Evolutionary conservation across 306 rosid species (phyloP).

Genomic region (Comarum palustre): DNA sequence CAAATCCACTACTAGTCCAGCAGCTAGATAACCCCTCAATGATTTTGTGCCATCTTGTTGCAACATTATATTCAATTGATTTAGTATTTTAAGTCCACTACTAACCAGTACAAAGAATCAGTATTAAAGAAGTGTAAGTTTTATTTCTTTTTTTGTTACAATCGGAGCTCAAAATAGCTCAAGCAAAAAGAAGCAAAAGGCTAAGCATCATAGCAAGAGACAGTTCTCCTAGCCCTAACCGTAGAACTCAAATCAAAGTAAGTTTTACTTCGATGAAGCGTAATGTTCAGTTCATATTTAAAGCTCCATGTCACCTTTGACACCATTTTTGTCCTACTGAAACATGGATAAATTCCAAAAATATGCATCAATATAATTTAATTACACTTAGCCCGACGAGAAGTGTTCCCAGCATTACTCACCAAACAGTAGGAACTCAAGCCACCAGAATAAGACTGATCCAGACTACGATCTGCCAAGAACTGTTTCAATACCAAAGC

Average conservation of each 20-base stretch:
- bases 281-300: background rate
- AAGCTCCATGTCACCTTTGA: conserved; percentile 4
- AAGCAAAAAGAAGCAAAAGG: too few species aligned
- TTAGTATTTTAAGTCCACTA: background rate
- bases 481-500: conserved; percentile 88
- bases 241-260: too few species aligned
- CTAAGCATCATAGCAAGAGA: too few species aligned
- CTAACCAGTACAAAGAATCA: background rate
- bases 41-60: background rate
- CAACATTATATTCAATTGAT: background rate
- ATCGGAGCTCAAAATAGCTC: too few species aligned
- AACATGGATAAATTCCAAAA: background rate
- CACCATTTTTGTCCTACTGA: background rate
- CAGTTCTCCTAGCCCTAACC: too few species aligned
- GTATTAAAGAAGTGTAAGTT: background rate
- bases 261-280: background rate
- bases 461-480: conserved; percentile 95
- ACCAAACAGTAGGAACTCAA: conserved; percentile 98
- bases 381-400: background rate
- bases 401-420: conserved; percentile 31
- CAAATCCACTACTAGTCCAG: background rate
- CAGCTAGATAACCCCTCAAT: background rate
- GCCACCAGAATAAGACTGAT: conserved; percentile 95
- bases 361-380: background rate
- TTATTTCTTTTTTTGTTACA: too few species aligned